Percentiles rank a stretch among this genome's conserved stretches.
phyloP scores from a whole-genome alignment of 2,329 filamentous ascomycete species.

The Aspergillus alliaceus region DNA sequence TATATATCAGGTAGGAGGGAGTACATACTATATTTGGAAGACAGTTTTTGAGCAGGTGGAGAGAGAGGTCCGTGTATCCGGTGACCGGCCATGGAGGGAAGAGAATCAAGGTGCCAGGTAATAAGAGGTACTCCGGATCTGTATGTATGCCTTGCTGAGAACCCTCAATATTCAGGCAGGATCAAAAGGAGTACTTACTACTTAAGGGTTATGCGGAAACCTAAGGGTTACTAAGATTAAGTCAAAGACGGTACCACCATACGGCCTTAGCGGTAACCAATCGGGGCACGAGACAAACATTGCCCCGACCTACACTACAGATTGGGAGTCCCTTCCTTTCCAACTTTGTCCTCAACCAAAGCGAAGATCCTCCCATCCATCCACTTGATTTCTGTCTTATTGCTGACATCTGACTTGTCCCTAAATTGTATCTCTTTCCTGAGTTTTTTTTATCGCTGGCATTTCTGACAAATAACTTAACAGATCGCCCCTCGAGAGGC shows the following conservation, averaged over 20 bases:
- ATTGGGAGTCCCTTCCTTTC: background rate
- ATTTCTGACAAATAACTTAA: background rate
- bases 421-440: no score
- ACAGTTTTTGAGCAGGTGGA: background rate
- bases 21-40: background rate
- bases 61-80: background rate
- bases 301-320: background rate
- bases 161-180: background rate
- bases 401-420: background rate
- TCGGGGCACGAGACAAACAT: conserved; percentile 1
- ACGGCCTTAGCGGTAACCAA: conserved; percentile 1
- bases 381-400: background rate
- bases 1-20: background rate
- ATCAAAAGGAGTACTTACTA: background rate
- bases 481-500: background rate
- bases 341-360: background rate
- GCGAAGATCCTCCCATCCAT: background rate
- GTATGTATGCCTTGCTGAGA: background rate
- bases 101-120: background rate
- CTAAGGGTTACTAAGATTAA: background rate
- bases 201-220: background rate
- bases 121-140: background rate
- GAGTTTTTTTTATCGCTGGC: no score
- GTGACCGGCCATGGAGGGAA: background rate
- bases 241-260: no score